Evolutionary conservation across 2,329 filamentous ascomycete genomes (phyloP).

Genomic region (Incumbomyces lentus): DNA sequence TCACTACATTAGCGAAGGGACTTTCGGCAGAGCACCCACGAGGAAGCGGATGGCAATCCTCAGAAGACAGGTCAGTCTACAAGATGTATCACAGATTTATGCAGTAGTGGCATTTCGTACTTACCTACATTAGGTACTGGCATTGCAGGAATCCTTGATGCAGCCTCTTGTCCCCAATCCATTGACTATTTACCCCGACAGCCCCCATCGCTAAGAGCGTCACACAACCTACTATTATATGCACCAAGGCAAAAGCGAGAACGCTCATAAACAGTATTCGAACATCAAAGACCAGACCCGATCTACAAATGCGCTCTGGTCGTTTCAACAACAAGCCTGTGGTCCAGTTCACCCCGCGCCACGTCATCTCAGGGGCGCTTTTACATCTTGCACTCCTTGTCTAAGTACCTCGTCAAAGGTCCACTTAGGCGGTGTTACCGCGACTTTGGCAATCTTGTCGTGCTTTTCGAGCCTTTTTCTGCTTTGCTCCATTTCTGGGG

Average conservation of each 20-base stretch:
- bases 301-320: background rate
- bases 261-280: conserved; percentile 4
- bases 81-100: no score
- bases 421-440: conserved; percentile 65
- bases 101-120: no score
- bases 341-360: conserved; percentile 19
- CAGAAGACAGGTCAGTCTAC: no score
- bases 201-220: no score
- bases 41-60: no score
- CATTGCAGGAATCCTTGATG: no score
- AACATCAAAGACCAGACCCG: background rate
- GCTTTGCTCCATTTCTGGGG: conserved; percentile 61
- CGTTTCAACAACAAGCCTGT: background rate
- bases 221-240: background rate
- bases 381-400: conserved; percentile 64
- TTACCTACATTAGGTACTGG: no score
- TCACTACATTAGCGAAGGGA: no score
- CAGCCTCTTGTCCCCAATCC: no score
- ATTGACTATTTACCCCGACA: no score
- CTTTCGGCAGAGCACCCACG: no score
- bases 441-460: conserved; percentile 31
- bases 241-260: conserved; percentile 1
- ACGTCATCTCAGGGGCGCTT: conserved; percentile 53
- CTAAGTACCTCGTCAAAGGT: conserved; percentile 62
- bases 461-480: conserved; percentile 44